Percentiles rank a stretch among this genome's conserved stretches.
These are phyloP conservation scores for Psidium friedrichsthalianum DNA, from an alignment of 345 rosid genomes.

Conservation along the genomic window DNA sequence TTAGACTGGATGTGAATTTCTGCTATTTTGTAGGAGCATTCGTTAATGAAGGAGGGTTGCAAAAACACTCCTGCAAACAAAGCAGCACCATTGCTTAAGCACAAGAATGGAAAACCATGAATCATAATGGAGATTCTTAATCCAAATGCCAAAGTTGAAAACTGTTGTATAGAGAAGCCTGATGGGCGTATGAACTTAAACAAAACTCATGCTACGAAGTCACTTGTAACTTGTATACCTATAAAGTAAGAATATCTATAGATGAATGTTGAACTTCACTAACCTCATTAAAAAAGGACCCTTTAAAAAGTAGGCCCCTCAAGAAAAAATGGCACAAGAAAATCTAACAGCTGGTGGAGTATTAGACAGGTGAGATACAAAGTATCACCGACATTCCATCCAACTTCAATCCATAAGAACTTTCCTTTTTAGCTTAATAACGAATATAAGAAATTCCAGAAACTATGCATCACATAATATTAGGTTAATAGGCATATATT, in stretches of 20 bases:
- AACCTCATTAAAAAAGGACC: background rate
- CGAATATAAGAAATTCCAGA: background rate
- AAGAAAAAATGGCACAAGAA: background rate
- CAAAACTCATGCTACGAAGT: background rate
- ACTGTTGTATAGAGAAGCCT: background rate
- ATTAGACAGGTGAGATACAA: background rate
- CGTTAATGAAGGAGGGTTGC: slow-evolving; percentile 75
- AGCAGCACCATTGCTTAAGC: background rate
- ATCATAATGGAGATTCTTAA: background rate
- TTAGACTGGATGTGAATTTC: slow-evolving; percentile 71
- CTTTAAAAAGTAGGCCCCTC: background rate
- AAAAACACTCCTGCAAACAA: slow-evolving; percentile 73
- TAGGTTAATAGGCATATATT: background rate
- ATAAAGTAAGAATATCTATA: background rate
- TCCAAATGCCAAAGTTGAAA: background rate
- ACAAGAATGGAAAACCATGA: background rate
- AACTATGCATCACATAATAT: background rate
- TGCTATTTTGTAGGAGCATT: slow-evolving; percentile 79
- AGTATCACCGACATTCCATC: background rate
- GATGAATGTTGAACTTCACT: background rate
- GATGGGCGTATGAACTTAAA: background rate
- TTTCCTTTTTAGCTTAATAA: background rate
- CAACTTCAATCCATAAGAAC: background rate
- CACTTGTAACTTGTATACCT: background rate
- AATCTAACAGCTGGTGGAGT: background rate